Evolutionary conservation across 345 rosid species (phyloP).

Genomic region (Salix suchowensis): DNA sequence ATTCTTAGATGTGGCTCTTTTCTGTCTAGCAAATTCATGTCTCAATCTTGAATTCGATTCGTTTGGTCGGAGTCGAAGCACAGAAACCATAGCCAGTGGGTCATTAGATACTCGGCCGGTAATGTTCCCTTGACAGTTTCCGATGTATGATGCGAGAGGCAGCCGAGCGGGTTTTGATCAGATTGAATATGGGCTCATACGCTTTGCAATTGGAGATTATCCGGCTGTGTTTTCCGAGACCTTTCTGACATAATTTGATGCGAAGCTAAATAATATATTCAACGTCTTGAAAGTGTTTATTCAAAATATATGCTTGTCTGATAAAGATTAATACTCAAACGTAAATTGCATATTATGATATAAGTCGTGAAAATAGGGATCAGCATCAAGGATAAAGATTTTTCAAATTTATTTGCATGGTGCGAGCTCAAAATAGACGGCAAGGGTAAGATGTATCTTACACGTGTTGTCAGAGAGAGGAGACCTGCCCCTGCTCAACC

Average conservation of each 20-base stretch:
- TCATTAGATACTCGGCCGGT: background rate
- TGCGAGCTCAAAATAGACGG: background rate
- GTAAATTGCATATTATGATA: background rate
- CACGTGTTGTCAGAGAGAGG: background rate
- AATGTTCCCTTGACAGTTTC: background rate
- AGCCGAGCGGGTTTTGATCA: background rate
- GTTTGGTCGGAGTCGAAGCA: background rate
- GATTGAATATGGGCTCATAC: background rate
- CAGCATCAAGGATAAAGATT: too few relatives aligned
- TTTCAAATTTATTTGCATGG: too few relatives aligned
- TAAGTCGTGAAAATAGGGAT: background rate
- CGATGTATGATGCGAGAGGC: background rate
- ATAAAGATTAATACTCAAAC: background rate
- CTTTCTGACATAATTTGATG: background rate
- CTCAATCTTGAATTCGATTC: background rate
- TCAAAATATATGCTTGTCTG: background rate
- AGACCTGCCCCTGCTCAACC: background rate
- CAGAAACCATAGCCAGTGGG: background rate
- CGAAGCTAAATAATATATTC: background rate
- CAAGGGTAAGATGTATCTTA: background rate
- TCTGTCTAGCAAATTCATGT: background rate
- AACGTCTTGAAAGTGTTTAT: background rate
- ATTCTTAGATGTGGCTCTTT: background rate
- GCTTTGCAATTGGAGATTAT: background rate
- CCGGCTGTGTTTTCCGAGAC: background rate